A percentile compares a stretch with the other conserved stretches of the same genome.
phyloP scores from a whole-genome alignment of 352 stramenopile species.

The Pythium vanterpoolii region DNA sequence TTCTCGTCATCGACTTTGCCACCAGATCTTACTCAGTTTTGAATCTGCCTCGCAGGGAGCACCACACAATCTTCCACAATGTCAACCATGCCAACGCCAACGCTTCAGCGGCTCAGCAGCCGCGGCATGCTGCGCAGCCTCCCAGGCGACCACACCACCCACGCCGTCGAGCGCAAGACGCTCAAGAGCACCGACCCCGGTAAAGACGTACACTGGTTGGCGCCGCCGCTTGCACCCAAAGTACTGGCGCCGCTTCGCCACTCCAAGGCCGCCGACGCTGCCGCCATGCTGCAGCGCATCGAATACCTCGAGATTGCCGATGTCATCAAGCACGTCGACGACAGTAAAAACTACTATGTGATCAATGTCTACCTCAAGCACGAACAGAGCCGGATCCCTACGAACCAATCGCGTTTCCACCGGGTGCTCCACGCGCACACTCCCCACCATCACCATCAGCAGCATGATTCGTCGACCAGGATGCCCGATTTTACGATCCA shows the following conservation, averaged over 20 bases:
- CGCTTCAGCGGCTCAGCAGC: slow-evolving; percentile 25
- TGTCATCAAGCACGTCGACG: slow-evolving; percentile 17
- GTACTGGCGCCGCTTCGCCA: slow-evolving; percentile 14
- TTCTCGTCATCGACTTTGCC: background rate
- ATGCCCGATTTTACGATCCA: slow-evolving; percentile 51
- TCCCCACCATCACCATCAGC: background rate
- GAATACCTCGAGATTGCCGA: slow-evolving; percentile 29
- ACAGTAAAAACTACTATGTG: slow-evolving; percentile 30
- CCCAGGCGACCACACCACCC: slow-evolving; percentile 23
- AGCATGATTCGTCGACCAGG: no score
- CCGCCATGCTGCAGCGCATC: slow-evolving; percentile 25
- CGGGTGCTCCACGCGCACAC: slow-evolving; percentile 7
- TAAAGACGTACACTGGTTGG: slow-evolving; percentile 10
- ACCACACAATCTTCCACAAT: background rate
- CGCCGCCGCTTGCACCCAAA: slow-evolving; percentile 40
- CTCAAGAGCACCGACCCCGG: background rate
- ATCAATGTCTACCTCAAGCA: slow-evolving; percentile 59
- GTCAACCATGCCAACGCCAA: slow-evolving; percentile 5
- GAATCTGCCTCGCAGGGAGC: slow-evolving; percentile 2
- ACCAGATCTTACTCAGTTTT: slow-evolving; percentile 1
- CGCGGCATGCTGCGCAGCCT: slow-evolving; percentile 20
- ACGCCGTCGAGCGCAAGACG: slow-evolving; percentile 11
- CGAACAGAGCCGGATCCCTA: slow-evolving; percentile 49
- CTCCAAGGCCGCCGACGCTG: slow-evolving; percentile 17
- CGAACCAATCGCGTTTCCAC: slow-evolving; percentile 7